Percentiles rank a stretch among this genome's conserved stretches.
Evolutionary conservation across 140 eudicot genomes (phyloP).

Genomic region (Eryngium alpinum): DNA sequence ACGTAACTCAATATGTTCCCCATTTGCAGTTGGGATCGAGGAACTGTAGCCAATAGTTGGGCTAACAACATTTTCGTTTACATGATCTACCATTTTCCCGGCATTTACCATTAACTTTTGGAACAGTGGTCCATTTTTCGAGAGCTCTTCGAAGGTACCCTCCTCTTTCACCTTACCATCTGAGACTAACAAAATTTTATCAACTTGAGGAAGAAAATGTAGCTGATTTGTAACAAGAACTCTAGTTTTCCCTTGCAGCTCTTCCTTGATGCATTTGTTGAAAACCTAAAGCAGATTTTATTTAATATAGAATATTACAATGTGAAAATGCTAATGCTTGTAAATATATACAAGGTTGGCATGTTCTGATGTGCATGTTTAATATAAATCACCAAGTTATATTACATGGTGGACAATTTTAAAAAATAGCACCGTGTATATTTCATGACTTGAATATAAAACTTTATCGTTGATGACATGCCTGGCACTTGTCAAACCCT

Average conservation of each 20-base stretch:
- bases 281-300: slow-evolving; percentile 47
- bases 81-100: slow-evolving; percentile 82
- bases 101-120: slow-evolving; percentile 86
- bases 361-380: not conserved
- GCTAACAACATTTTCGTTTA: slow-evolving; percentile 36
- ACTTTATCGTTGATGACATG: not conserved
- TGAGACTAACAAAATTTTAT: slow-evolving; percentile 66
- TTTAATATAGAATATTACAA: not conserved
- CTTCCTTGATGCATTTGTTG: slow-evolving; percentile 77
- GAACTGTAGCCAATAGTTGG: slow-evolving; percentile 23
- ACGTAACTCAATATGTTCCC: slow-evolving; percentile 27
- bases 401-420: not conserved
- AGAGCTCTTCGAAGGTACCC: slow-evolving; percentile 86
- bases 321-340: not conserved
- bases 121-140: slow-evolving; percentile 56
- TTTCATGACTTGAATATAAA: not conserved
- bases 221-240: slow-evolving; percentile 80
- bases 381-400: not conserved
- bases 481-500: not conserved
- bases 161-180: slow-evolving; percentile 89
- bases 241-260: slow-evolving; percentile 71
- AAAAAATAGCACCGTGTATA: not conserved
- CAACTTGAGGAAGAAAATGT: slow-evolving; percentile 91
- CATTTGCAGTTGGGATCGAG: slow-evolving; percentile 39
- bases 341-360: not conserved